Evolutionary conservation across 805 yeast species (phyloP), one percentile per base, ranked within the genome.

Genomic region (Kazachstania africana): DNA sequence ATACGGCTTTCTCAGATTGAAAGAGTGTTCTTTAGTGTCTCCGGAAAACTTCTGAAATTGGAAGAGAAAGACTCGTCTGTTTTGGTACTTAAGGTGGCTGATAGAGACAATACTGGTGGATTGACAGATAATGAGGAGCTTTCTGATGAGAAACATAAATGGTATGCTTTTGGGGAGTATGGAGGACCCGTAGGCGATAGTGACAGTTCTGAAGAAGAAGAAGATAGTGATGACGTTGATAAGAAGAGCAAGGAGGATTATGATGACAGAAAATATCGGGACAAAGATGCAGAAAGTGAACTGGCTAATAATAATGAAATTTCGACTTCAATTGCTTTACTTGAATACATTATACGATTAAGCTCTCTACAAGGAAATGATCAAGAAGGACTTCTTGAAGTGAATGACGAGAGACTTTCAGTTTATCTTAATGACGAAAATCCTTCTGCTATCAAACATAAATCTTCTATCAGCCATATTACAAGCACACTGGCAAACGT

Each of bases 21-120:
- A 3, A 62, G 72, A 34, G 50, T 78, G 28, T 80, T 76, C 41
- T 80, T 77, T 50, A 71, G 76, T 37, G 80, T 79, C 3, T 75
- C 83, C 4, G 88, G 87, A 0, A 66, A 66, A 33, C 50, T 80
- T 13, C 61, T 80, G 17, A 70, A 68, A 29, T 53, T 81, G 12
- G 80, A 76, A 25, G 81, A 74, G 26, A 62, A 72, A 25, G 63
- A 64, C 27, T 57, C 73, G 0, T 84, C 91, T 0, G 88, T 80
- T 0, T 56, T 80, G 32, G 75, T 79, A 1, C 46, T 80, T 22
- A 81, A 80, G 43, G 47, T 26, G 13, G 12, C 14, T n/a, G 32
- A 33, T 12, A 16, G 14, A 8, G 12, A 15, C 1, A n/a, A n/a
- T n/a, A n/a, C n/a, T n/a, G n/a, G n/a, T n/a, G n/a, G n/a, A n/a